Percentiles rank a stretch among this genome's conserved stretches.
phyloP scores from a whole-genome alignment of 2,329 filamentous ascomycete species.

The Stemphylium lycopersici region DNA sequence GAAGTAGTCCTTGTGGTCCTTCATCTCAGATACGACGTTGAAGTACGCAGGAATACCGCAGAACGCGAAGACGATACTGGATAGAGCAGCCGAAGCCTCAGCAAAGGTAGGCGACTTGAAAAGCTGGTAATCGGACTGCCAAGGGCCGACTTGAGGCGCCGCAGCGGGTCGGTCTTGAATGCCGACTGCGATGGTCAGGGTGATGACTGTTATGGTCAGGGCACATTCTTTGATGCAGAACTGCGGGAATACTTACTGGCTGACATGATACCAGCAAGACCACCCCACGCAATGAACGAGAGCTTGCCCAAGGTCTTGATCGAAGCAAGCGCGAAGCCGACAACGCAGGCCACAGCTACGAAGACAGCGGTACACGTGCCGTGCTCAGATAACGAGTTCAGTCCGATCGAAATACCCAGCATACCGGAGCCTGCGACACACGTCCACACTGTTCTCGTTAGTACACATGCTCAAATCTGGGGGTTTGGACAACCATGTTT shows the following conservation, averaged over 20 bases:
- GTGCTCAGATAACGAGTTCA: conserved; percentile 62
- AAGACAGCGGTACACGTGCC: conserved; percentile 70
- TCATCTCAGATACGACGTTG: conserved; percentile 69
- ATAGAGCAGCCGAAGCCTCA: conserved; percentile 28
- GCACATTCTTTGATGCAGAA: background rate
- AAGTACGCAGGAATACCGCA: conserved; percentile 71
- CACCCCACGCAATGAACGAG: conserved; percentile 35
- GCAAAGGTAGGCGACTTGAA: conserved; percentile 22
- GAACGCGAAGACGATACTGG: conserved; percentile 33
- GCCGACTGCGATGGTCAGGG: conserved; percentile 34
- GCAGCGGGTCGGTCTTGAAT: conserved; percentile 31
- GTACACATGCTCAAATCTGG: background rate
- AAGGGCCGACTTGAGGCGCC: conserved; percentile 30
- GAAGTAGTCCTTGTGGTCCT: conserved; percentile 64
- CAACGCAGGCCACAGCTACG: conserved; percentile 62
- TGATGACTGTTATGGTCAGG: conserved; percentile 24
- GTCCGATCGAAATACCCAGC: conserved; percentile 54
- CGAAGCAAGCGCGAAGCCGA: conserved; percentile 57
- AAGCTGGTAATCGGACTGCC: conserved; percentile 28
- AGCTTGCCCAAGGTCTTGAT: conserved; percentile 49
- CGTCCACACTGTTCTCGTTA: conserved; percentile 25
- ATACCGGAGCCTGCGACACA: conserved; percentile 74
- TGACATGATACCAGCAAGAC: conserved; percentile 28
- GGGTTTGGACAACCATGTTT: conserved; percentile 18
- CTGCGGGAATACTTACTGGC: conserved; percentile 19